Evolutionary conservation across 768 basidiomycete species (phyloP).

Genomic region (Tylopilus sp.): DNA sequence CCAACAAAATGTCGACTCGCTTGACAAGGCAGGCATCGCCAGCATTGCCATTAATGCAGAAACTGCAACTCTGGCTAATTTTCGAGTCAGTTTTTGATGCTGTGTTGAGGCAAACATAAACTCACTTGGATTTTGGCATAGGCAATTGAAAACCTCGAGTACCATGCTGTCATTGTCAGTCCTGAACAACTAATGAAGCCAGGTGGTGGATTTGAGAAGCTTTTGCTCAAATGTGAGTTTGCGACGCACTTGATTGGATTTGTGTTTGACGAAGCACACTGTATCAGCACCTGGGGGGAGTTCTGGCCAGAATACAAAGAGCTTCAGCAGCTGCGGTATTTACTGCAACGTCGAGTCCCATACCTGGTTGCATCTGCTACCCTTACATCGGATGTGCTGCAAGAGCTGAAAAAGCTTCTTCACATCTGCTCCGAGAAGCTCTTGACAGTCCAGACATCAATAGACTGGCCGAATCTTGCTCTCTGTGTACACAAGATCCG

Average conservation of each 20-base stretch:
- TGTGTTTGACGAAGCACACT: not conserved
- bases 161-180: not conserved
- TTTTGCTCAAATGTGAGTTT: not conserved
- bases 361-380: not conserved
- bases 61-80: not conserved
- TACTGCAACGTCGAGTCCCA: not conserved
- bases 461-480: not conserved
- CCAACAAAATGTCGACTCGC: not conserved
- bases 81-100: not conserved
- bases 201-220: not conserved
- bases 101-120: too few species aligned
- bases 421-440: not conserved
- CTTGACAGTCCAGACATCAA: not conserved
- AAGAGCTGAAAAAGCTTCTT: not conserved
- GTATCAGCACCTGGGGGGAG: not conserved
- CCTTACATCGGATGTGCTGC: not conserved
- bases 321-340: not conserved
- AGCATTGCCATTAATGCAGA: not conserved
- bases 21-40: not conserved
- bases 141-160: not conserved
- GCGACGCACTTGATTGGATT: not conserved
- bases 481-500: not conserved
- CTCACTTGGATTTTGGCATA: not conserved
- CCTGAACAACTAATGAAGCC: not conserved
- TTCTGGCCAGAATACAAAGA: not conserved